These are phyloP conservation scores for Meyerozyma elateridarum DNA, from an alignment of 1,139 yeast species.

Conservation along the genomic window DNA sequence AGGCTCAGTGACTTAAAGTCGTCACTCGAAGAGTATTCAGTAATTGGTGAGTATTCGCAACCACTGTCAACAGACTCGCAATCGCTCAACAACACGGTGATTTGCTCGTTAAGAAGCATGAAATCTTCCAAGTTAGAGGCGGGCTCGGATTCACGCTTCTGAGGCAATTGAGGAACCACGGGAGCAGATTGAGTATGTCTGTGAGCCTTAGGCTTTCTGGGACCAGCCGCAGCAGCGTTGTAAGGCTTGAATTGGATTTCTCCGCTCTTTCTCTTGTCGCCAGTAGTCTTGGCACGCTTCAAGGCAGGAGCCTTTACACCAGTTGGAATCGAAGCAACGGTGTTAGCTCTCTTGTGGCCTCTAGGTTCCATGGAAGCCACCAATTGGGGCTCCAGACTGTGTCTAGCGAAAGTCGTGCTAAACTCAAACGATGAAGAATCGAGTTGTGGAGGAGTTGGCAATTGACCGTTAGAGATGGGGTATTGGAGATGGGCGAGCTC, in stretches of 20 bases:
- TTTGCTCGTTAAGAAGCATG: slow-evolving; percentile 29
- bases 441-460: slow-evolving; percentile 1
- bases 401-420: slow-evolving; percentile 1
- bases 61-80: slow-evolving; percentile 4
- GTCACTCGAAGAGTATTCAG: slow-evolving; percentile 21
- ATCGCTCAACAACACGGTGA: slow-evolving; percentile 13
- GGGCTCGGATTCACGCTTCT: slow-evolving; percentile 5
- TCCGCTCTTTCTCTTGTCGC: slow-evolving; percentile 22
- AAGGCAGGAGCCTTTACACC: slow-evolving; percentile 5
- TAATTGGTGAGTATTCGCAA: slow-evolving; percentile 18
- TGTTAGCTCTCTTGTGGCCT: slow-evolving; percentile 3
- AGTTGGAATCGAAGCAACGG: slow-evolving; percentile 2
- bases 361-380: neutral
- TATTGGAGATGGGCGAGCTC: slow-evolving; percentile 3
- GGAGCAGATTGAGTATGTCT: slow-evolving; percentile 24
- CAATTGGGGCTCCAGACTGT: neutral
- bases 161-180: slow-evolving; percentile 8
- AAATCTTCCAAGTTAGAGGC: slow-evolving; percentile 24
- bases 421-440: neutral
- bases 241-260: slow-evolving; percentile 38
- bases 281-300: slow-evolving; percentile 24
- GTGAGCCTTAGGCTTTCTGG: slow-evolving; percentile 16
- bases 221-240: slow-evolving; percentile 26
- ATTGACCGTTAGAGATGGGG: neutral
- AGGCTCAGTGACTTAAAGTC: slow-evolving; percentile 7